A percentile compares a stretch with the other conserved stretches of the same genome.
Evolutionary conservation across 2,329 filamentous ascomycete species (phyloP).

Genomic region (Colletotrichum sp.): DNA sequence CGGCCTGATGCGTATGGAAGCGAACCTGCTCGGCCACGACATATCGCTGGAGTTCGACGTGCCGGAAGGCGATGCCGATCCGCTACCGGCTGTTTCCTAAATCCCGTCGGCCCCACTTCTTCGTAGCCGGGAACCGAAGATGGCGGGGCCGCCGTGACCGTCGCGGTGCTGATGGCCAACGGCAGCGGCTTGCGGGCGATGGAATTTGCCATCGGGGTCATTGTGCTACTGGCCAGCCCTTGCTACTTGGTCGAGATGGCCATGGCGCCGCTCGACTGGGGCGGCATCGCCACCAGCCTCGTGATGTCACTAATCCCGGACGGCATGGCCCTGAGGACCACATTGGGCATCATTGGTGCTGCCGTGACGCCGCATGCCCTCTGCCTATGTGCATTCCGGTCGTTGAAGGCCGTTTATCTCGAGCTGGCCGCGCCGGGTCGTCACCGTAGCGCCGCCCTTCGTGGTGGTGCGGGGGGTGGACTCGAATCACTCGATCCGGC

Average conservation of each 20-base stretch:
- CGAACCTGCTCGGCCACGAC: background rate
- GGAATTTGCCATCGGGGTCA: background rate
- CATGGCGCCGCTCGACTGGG: background rate
- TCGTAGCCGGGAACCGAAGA: background rate
- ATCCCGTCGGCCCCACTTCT: background rate
- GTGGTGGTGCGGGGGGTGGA: background rate
- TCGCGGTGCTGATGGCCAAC: background rate
- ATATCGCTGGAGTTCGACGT: background rate
- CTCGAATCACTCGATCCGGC: background rate
- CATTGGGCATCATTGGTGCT: background rate
- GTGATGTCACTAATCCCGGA: background rate
- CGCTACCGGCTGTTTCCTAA: background rate
- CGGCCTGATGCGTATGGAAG: background rate
- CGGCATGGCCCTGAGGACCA: background rate
- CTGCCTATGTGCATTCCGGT: background rate
- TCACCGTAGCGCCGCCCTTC: background rate
- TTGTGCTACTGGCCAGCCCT: background rate
- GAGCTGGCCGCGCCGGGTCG: background rate
- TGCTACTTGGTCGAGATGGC: background rate
- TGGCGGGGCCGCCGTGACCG: background rate
- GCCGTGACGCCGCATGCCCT: background rate
- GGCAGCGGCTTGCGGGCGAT: background rate
- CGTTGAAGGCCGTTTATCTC: background rate
- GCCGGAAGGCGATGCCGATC: background rate
- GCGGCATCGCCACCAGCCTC: background rate